phyloP scores from a whole-genome alignment of 2,329 filamentous ascomycete genomes.

The Xylariaceae sp. region DNA sequence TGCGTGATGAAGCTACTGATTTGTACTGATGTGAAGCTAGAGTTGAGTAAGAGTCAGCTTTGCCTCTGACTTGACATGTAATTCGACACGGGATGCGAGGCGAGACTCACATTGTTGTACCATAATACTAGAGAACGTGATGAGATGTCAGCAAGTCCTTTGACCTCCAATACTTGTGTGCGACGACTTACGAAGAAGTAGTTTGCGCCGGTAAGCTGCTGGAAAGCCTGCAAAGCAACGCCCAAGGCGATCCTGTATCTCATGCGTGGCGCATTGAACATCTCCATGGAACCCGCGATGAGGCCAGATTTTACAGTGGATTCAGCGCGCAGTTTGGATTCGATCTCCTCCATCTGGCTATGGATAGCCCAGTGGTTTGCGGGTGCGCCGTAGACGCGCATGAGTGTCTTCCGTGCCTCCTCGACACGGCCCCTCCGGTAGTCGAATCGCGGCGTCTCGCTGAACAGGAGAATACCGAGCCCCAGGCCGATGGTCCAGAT shows the following conservation, averaged over 20 bases:
- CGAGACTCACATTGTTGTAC: too few relatives aligned
- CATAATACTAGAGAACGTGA: too few relatives aligned
- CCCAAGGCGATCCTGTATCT: constrained; percentile 59
- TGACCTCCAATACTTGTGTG: too few relatives aligned
- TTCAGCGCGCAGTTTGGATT: constrained; percentile 50
- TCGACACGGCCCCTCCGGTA: constrained; percentile 46
- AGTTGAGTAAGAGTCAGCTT: too few relatives aligned
- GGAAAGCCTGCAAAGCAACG: constrained; percentile 58
- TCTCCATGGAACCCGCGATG: constrained; percentile 41
- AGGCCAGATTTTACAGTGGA: constrained; percentile 14
- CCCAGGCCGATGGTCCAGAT: constrained; percentile 47
- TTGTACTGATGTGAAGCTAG: constrained; percentile 40
- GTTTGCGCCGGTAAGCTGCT: constrained; percentile 66
- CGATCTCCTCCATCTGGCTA: constrained; percentile 42
- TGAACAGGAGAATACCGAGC: constrained; percentile 46
- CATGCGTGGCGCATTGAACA: constrained; percentile 63
- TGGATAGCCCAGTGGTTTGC: constrained; percentile 21
- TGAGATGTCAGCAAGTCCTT: too few relatives aligned
- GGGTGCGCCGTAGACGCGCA: constrained; percentile 41
- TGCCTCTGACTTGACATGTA: too few relatives aligned
- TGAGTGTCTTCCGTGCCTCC: constrained; percentile 44
- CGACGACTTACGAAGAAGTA: too few relatives aligned
- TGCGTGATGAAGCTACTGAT: constrained; percentile 62
- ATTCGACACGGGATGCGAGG: too few relatives aligned
- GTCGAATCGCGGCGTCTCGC: constrained; percentile 50